Evolutionary conservation across 768 basidiomycete genomes (phyloP).

Genomic region (Termitomyces sp.): DNA sequence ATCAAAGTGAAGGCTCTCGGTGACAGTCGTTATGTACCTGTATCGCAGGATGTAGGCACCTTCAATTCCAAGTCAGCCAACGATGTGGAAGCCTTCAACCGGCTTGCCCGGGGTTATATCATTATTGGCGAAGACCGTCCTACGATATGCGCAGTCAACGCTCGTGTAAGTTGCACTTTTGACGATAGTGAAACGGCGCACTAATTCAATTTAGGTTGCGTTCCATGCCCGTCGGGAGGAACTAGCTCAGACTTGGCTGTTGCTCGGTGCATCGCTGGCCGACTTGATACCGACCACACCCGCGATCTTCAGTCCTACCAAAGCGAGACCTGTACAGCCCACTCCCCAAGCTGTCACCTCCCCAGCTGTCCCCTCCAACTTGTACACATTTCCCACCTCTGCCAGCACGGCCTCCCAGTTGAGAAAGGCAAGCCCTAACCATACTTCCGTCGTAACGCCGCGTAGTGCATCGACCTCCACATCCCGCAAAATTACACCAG

Average conservation of each 20-base stretch:
- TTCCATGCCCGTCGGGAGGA: constrained; percentile 51
- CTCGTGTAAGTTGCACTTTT: constrained; percentile 35
- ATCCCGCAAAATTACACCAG: constrained; percentile 51
- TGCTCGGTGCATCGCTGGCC: constrained; percentile 55
- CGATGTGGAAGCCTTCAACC: constrained; percentile 49
- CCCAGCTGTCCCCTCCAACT: constrained; percentile 28
- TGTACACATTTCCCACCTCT: constrained; percentile 23
- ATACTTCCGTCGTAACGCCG: constrained; percentile 14
- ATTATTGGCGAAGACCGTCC: constrained; percentile 46
- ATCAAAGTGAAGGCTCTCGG: constrained; percentile 54
- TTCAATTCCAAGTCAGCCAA: constrained; percentile 32
- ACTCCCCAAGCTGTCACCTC: constrained; percentile 35
- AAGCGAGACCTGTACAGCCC: constrained; percentile 12
- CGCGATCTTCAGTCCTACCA: constrained; percentile 19
- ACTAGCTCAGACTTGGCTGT: constrained; percentile 64
- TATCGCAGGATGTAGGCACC: constrained; percentile 57
- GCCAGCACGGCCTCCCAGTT: constrained; percentile 15
- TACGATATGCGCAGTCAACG: constrained; percentile 56
- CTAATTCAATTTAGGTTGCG: constrained; percentile 43
- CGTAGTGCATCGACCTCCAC: constrained; percentile 34
- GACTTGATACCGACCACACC: constrained; percentile 41
- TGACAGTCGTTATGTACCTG: constrained; percentile 48
- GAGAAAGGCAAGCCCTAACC: constrained; percentile 26
- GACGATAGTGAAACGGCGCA: background rate
- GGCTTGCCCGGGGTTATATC: constrained; percentile 62